A percentile compares a stretch with the other conserved stretches of the same genome.
Evolutionary conservation across 441 rosid genomes (phyloP).

Genomic region (Biscutella laevigata): DNA sequence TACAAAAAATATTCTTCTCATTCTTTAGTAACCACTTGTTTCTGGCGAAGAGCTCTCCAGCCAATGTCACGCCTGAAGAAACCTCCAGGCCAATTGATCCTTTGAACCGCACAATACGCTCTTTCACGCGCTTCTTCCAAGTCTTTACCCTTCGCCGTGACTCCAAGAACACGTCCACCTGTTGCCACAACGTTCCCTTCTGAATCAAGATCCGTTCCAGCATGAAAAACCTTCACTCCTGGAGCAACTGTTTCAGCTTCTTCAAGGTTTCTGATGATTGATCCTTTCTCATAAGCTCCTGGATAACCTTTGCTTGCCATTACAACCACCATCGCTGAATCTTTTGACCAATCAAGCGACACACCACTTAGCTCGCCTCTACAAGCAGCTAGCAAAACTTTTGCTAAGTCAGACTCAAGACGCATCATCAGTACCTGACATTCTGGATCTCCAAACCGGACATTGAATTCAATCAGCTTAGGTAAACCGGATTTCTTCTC

Average conservation of each 20-base stretch:
- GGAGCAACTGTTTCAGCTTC: slow-evolving; percentile 69
- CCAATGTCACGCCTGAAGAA: slow-evolving; percentile 73
- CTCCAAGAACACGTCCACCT: slow-evolving; percentile 92
- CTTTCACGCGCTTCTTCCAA: slow-evolving; percentile 62
- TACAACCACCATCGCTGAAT: slow-evolving; percentile 83
- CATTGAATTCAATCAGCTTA: slow-evolving; percentile 89
- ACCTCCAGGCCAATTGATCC: slow-evolving; percentile 74
- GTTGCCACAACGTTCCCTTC: slow-evolving; percentile 59
- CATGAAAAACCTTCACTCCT: slow-evolving; percentile 67
- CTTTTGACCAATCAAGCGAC: slow-evolving; percentile 69
- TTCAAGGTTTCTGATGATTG: slow-evolving; percentile 57
- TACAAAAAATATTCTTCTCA: background rate
- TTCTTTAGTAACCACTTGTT: slow-evolving; percentile 31
- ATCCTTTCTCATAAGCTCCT: slow-evolving; percentile 68
- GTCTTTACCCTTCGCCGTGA: slow-evolving; percentile 70
- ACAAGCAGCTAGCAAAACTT: slow-evolving; percentile 81
- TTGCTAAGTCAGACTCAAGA: slow-evolving; percentile 70
- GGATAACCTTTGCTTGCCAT: slow-evolving; percentile 95
- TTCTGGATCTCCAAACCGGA: slow-evolving; percentile 96
- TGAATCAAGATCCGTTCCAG: slow-evolving; percentile 63
- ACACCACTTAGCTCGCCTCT: slow-evolving; percentile 56
- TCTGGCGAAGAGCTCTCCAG: slow-evolving; percentile 73
- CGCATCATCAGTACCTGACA: slow-evolving; percentile 94
- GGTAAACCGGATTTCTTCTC: slow-evolving; percentile 88
- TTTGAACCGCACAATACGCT: slow-evolving; percentile 59